These are phyloP conservation scores for Lactarius hatsudake DNA, from an alignment of 768 basidiomycete species.

Conservation along the genomic window DNA sequence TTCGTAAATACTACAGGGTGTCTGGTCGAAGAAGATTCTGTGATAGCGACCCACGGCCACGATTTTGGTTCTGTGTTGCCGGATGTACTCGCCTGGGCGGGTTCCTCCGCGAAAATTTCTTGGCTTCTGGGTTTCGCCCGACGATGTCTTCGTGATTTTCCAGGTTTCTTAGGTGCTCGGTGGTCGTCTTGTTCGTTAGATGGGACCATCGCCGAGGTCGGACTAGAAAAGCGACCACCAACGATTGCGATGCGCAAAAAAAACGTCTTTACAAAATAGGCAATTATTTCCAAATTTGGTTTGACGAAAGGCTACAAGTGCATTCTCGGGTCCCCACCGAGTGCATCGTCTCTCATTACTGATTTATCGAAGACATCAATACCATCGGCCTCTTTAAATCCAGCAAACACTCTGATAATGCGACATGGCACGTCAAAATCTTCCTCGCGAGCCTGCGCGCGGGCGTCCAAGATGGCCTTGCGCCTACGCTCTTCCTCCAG, in stretches of 20 bases:
- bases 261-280: constrained; percentile 11
- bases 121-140: constrained; percentile 42
- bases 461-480: constrained; percentile 58
- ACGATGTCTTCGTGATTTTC: constrained; percentile 25
- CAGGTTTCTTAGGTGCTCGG: background rate
- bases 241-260: constrained; percentile 1
- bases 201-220: constrained; percentile 12
- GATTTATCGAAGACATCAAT: constrained; percentile 12
- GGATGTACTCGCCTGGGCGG: constrained; percentile 29
- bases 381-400: constrained; percentile 43
- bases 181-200: constrained; percentile 7
- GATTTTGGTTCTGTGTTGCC: constrained; percentile 12
- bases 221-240: background rate
- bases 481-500: constrained; percentile 64
- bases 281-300: constrained; percentile 17
- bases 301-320: constrained; percentile 14
- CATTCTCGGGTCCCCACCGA: background rate
- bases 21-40: constrained; percentile 62
- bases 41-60: constrained; percentile 72
- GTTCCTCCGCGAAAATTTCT: constrained; percentile 31
- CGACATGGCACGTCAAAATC: constrained; percentile 55
- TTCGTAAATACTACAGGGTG: constrained; percentile 79
- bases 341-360: constrained; percentile 3
- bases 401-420: constrained; percentile 58
- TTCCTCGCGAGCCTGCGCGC: constrained; percentile 45